Base-by-base conservation (phyloP, 2,329 filamentous ascomycete genomes). In the Chaetomium globosum region DNA sequence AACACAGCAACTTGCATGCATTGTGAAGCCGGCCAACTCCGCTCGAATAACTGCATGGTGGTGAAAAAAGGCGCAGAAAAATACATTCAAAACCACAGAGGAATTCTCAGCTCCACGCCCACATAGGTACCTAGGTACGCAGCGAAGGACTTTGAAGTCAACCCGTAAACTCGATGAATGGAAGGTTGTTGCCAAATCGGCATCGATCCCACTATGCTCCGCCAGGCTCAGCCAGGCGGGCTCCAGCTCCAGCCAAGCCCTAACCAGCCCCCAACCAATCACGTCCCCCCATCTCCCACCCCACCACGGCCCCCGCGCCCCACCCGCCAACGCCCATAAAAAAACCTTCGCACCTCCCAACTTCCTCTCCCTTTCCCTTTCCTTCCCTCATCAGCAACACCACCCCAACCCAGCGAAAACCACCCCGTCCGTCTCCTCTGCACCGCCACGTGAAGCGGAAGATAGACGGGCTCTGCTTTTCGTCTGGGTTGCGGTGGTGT, bases 371-470 rank as follows among this genome's bases (percentile, higher is more conserved):
- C 21, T 26, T 56, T 56, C 31, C 53, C 33, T 33, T 55, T 39
- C 19, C 28, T n/a, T 39, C 31, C 31, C 28, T 43, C 53, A 56
- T 56, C 53, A 56, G 53, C 53, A 56, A 39, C 31, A 39, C 13
- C 53, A 48, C n/a, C 9, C 10, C 6, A 5, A 5, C 28, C n/a
- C 8, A 19, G 7, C 6, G n/a, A 6, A 10, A 26, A 23, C 13
- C 31, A 23, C 13, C 31, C 53, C 53, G n/a, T 39, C 31, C 28
- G 12, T 33, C 21, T 33, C 19, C 53, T n/a, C 53, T 56, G 36
- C 53, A 56, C 53, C 53, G 53, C 31, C 31, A 56, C 30, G 53
- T 56, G 53, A 56, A 56, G 53, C 28, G 23, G 31, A 21, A 33
- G 23, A 33, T 39, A 56, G n/a, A 26, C 19, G 31, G n/a, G 31